These are phyloP conservation scores for Malus fusca DNA, from an alignment of 306 rosid genomes.

Conservation along the genomic window DNA sequence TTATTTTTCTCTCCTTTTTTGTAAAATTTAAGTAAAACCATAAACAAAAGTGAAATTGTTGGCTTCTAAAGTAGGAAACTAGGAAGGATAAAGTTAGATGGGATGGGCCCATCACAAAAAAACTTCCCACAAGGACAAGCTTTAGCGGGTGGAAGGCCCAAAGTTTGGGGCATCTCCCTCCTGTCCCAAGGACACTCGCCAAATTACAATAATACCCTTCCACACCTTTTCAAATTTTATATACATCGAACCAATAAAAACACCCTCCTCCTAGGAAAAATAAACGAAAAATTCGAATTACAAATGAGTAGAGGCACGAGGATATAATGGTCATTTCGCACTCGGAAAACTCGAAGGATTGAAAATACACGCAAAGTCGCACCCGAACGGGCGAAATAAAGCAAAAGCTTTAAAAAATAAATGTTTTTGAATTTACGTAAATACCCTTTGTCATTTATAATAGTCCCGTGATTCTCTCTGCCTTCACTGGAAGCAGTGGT, in stretches of 20 bases:
- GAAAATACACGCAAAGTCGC: neutral
- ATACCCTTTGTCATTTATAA: constrained; percentile 6
- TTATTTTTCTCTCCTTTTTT: neutral
- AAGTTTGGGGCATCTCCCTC: constrained; percentile 14
- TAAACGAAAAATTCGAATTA: neutral
- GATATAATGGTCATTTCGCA: neutral
- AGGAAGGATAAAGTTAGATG: neutral
- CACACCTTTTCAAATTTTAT: neutral
- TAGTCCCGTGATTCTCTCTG: constrained; percentile 43
- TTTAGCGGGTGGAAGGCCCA: neutral
- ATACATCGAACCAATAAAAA: neutral
- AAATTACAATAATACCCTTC: neutral
- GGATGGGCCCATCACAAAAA: neutral
- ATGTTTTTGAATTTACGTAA: neutral
- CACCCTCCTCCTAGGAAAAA: neutral
- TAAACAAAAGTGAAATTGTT: neutral
- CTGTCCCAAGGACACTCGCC: neutral
- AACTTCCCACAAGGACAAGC: neutral
- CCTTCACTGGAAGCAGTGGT: constrained; percentile 5
- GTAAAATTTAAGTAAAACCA: neutral
- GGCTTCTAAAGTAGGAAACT: neutral
- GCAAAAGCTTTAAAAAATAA: neutral
- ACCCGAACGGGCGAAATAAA: neutral
- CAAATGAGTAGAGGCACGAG: neutral
- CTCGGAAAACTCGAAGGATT: neutral